phyloP scores from a whole-genome alignment of 345 rosid species.

The Eucalyptus pauciflora region DNA sequence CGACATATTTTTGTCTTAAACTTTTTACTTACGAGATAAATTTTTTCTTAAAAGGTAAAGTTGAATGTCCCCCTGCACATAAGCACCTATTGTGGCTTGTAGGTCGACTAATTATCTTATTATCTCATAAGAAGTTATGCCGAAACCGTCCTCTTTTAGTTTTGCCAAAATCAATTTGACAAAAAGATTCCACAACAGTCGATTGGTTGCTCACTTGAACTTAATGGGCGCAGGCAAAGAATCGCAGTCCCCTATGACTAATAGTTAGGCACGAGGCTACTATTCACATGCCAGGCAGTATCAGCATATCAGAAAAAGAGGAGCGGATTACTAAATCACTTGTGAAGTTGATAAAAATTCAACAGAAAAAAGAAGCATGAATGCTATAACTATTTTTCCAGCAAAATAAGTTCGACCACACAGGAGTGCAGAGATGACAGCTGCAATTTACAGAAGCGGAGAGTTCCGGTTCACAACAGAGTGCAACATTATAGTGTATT shows the following conservation, averaged over 20 bases:
- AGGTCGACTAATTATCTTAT: neutral
- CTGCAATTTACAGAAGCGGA: accelerated
- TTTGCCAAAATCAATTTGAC: neutral
- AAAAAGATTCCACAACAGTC: neutral
- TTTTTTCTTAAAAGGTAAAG: neutral
- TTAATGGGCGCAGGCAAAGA: too few species aligned
- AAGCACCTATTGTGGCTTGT: neutral
- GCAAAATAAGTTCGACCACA: neutral
- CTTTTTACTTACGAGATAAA: accelerated
- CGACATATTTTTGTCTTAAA: too few species aligned
- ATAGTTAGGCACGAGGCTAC: too few species aligned
- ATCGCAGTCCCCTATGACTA: neutral
- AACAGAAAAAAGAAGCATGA: too few species aligned
- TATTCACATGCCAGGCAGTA: neutral
- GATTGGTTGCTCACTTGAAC: neutral
- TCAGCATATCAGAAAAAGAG: neutral
- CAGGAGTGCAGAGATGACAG: accelerated
- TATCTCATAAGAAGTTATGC: neutral
- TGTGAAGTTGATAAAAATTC: too few species aligned
- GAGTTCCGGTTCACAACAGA: neutral
- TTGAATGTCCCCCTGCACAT: neutral
- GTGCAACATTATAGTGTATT: neutral
- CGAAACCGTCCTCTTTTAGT: too few species aligned
- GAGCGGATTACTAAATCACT: too few species aligned
- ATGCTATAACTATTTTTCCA: accelerated